These are phyloP conservation scores for Paratinospora sagittata DNA, from an alignment of 164 flowering plant species.

Conservation along the genomic window DNA sequence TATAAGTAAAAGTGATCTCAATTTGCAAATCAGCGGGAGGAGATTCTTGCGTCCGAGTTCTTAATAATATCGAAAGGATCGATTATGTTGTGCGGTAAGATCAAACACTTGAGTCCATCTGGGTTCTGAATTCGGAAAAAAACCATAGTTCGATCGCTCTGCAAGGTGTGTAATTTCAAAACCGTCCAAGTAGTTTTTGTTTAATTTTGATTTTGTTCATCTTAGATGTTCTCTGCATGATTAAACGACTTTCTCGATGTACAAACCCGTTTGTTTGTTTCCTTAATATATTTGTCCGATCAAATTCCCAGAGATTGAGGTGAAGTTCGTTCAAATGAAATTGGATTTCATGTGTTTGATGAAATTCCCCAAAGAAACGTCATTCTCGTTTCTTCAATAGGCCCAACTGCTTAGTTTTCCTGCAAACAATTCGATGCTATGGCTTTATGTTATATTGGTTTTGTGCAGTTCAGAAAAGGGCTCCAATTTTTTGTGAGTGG, in stretches of 20 bases:
- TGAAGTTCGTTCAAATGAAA: not conserved
- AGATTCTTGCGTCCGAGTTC: too few species aligned
- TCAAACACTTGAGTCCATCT: too few species aligned
- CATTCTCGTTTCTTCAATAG: not conserved
- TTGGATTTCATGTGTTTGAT: not conserved
- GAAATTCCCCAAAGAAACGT: not conserved
- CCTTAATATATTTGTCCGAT: too few species aligned
- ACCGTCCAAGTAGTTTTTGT: not conserved
- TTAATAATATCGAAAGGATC: too few species aligned
- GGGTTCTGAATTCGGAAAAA: not conserved
- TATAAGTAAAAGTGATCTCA: too few species aligned
- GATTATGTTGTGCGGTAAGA: too few species aligned
- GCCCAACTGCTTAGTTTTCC: not conserved
- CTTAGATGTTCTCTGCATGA: not conserved
- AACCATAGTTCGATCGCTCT: not conserved
- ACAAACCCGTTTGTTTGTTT: not conserved
- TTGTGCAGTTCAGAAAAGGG: constrained; percentile 20
- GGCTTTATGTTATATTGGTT: not conserved
- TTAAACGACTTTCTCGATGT: not conserved
- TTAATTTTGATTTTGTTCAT: not conserved
- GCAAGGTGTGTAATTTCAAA: not conserved
- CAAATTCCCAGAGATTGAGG: not conserved
- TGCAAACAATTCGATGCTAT: not conserved
- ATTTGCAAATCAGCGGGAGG: too few species aligned
- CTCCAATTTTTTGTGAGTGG: not conserved